These are phyloP conservation scores for Penicillium italicum DNA, from an alignment of 2,329 filamentous ascomycete species.

Conservation along the genomic window DNA sequence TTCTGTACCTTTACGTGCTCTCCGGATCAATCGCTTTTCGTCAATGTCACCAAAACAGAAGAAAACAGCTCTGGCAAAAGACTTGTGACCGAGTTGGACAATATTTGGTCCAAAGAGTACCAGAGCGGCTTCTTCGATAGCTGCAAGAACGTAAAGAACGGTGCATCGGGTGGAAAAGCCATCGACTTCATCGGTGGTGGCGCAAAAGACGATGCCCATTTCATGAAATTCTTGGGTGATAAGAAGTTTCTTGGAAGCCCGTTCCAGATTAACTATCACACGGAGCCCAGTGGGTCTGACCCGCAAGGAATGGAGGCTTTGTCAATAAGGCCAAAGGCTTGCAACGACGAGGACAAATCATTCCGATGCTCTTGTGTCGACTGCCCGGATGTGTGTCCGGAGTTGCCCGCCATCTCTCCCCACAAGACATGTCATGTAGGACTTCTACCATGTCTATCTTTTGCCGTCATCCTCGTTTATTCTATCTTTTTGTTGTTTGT, in stretches of 20 bases:
- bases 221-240: conserved; percentile 88
- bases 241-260: conserved; percentile 88
- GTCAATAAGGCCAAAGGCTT: conserved; percentile 72
- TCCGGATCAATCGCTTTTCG: conserved; percentile 88
- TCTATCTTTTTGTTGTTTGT: conserved; percentile 67
- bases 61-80: conserved; percentile 52
- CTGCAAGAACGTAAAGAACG: conserved; percentile 98
- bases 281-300: conserved; percentile 57
- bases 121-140: conserved; percentile 89
- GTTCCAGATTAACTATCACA: conserved; percentile 89
- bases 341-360: conserved; percentile 80
- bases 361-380: conserved; percentile 94
- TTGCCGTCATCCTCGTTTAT: conserved; percentile 85
- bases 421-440: conserved; percentile 76
- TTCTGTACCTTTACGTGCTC: conserved; percentile 99
- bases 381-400: conserved; percentile 80
- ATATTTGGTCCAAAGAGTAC: conserved; percentile 79
- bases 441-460: conserved; percentile 85
- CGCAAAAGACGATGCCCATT: conserved; percentile 80
- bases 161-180: conserved; percentile 84
- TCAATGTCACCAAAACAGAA: conserved; percentile 80
- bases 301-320: conserved; percentile 69
- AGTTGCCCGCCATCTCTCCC: conserved; percentile 70
- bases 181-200: conserved; percentile 96
- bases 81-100: conserved; percentile 85